Evolutionary conservation across 1,284 basidiomycete species (phyloP).

Genomic region (Ceratorhiza oryzae-sativae): DNA sequence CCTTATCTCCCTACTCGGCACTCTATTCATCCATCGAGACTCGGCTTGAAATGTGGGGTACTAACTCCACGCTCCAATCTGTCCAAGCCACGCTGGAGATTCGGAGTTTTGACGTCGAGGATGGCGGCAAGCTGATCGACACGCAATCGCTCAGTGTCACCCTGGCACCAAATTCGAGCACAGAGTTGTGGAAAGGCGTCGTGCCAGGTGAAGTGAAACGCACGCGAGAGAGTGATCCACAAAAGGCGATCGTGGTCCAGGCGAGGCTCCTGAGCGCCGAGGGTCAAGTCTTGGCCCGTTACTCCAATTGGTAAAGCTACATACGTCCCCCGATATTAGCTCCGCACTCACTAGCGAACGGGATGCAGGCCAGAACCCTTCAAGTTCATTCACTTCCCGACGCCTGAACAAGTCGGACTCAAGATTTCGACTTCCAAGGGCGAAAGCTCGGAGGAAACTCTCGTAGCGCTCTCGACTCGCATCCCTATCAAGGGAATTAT

Average conservation of each 20-base stretch:
- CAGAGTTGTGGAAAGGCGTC: conserved; percentile 74
- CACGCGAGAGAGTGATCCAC: conserved; percentile 68
- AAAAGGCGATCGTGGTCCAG: conserved; percentile 75
- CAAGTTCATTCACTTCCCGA: conserved; percentile 86
- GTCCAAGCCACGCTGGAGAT: conserved; percentile 53
- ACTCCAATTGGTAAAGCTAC: conserved; percentile 72
- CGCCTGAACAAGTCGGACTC: conserved; percentile 64
- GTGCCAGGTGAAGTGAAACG: conserved; percentile 70
- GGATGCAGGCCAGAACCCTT: conserved; percentile 82
- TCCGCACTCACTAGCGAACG: neutral
- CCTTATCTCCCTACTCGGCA: conserved; percentile 3
- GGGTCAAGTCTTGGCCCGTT: conserved; percentile 71
- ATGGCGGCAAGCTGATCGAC: conserved; percentile 48
- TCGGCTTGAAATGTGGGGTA: conserved; percentile 59
- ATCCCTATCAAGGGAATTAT: conserved; percentile 84
- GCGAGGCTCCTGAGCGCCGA: conserved; percentile 65
- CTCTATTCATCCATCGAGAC: conserved; percentile 50
- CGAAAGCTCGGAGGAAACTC: conserved; percentile 58
- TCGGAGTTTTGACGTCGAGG: conserved; percentile 50
- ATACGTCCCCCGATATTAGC: neutral
- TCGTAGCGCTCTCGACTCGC: conserved; percentile 61
- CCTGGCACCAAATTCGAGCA: conserved; percentile 78
- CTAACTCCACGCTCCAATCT: conserved; percentile 56
- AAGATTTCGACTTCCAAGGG: conserved; percentile 52
- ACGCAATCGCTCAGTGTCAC: conserved; percentile 60